Base-by-base conservation (phyloP, 768 basidiomycete species). In the Suillus occidentalis region DNA sequence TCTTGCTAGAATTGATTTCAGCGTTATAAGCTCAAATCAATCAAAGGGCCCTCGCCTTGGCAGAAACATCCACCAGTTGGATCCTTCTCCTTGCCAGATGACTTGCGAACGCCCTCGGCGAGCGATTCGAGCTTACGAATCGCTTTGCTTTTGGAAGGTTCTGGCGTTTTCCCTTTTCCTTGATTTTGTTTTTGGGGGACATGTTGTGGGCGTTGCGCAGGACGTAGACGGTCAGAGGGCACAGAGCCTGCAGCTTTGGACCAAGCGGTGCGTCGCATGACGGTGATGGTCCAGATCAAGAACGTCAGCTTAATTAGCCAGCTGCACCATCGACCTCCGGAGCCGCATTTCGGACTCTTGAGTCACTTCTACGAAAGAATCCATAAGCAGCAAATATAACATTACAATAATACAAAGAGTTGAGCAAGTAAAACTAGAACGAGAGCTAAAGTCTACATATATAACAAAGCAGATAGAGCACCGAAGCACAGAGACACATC, bases 41-140 rank as follows among this genome's bases (percentile, higher is more conserved):
- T 53, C 10, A 8, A 18, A 61, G 37, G 22, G 0, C 68, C 63
- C 76, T 39, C 61, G 86, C 89, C 88, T 78, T 86, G 84, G 68
- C 89, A 91, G 70, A 89, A 91, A 70, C 89, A 91, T 0, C 89
- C 88, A 5, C 86, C 85, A 47, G 82, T 84, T 0, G 86, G 83
- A 73, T 90, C 88, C 63, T 76, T 84, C 47, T 76, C 72, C 0
- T 62, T 72, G 0, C 77, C 77, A n/a, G 73, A 73, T 3, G 77
- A 71, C 16, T 71, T 72, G 18, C 71, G 72, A 28, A 87, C 72
- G 5, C 75, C 80, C n/a, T 75, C 68, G 39, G 84, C 73, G 47
- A 87, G 74, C 8, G 73, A 68, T 68, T 89, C 86, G 20, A 90
- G 78, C 28, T 66, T 69, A 5, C 74, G 75, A 16, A 90, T 80